These are phyloP conservation scores for Suillus americanus DNA, from an alignment of 768 basidiomycete genomes.

Conservation along the genomic window DNA sequence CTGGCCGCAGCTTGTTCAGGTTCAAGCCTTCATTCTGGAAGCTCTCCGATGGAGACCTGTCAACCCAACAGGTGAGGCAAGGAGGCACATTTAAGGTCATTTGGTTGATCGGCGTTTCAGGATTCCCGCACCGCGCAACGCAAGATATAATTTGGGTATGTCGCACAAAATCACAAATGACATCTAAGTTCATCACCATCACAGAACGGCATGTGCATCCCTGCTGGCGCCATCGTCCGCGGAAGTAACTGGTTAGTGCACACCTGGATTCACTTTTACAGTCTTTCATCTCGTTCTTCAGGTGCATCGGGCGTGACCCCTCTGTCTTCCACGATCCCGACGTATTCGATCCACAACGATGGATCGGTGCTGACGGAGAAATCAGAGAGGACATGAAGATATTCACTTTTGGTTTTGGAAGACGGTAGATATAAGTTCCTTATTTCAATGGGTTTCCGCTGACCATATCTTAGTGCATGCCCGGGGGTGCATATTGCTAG, in stretches of 20 bases:
- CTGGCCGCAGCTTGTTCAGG: constrained; percentile 29
- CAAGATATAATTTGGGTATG: constrained; percentile 29
- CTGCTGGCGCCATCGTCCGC: constrained; percentile 33
- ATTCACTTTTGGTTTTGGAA: constrained; percentile 51
- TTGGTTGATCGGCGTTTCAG: constrained; percentile 1
- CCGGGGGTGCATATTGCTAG: constrained; percentile 52
- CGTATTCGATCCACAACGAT: constrained; percentile 52
- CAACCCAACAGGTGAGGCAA: constrained; percentile 27
- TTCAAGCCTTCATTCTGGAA: constrained; percentile 40
- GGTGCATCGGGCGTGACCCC: constrained; percentile 52
- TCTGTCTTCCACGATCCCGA: constrained; percentile 52
- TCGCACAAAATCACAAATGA: neutral
- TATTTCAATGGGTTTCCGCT: too few relatives aligned
- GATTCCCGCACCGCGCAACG: constrained; percentile 22
- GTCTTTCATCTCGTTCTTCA: constrained; percentile 5
- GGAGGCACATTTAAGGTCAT: neutral
- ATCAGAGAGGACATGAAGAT: constrained; percentile 44
- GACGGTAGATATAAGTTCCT: constrained; percentile 32
- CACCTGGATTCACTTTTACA: neutral
- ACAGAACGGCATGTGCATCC: constrained; percentile 36
- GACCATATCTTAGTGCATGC: constrained; percentile 40
- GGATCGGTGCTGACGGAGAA: constrained; percentile 44
- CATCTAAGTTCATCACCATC: neutral
- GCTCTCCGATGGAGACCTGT: constrained; percentile 40
- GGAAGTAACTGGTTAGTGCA: constrained; percentile 29